phyloP scores from a whole-genome alignment of 1,284 basidiomycete species.

The Anthracocystis setariae region DNA sequence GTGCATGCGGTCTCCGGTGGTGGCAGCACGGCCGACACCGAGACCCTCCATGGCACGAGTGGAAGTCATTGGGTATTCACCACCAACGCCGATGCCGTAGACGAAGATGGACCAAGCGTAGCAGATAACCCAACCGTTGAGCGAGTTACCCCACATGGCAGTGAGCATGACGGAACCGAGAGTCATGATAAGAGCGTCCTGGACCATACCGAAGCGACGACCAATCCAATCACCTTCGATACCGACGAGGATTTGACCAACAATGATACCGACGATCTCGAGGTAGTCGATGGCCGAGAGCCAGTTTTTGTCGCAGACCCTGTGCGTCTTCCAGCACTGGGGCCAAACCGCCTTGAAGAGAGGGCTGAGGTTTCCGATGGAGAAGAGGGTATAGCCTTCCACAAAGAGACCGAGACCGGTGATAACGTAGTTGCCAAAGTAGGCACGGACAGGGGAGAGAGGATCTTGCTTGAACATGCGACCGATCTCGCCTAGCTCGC shows the following conservation, averaged over 20 bases:
- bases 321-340: slow-evolving; percentile 70
- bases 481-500: slow-evolving; percentile 70
- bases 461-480: slow-evolving; percentile 72
- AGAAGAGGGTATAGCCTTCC: slow-evolving; percentile 71
- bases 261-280: slow-evolving; percentile 72
- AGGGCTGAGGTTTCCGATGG: slow-evolving; percentile 70
- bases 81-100: slow-evolving; percentile 71
- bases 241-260: slow-evolving; percentile 72
- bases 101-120: slow-evolving; percentile 71
- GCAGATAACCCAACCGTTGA: slow-evolving; percentile 73
- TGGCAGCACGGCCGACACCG: slow-evolving; percentile 66
- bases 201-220: slow-evolving; percentile 70
- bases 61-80: slow-evolving; percentile 73
- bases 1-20: slow-evolving; percentile 72
- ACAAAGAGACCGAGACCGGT: slow-evolving; percentile 73
- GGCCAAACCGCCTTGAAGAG: slow-evolving; percentile 72
- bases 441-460: slow-evolving; percentile 69
- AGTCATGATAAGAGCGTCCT: slow-evolving; percentile 68
- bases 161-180: slow-evolving; percentile 72
- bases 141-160: slow-evolving; percentile 71
- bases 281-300: slow-evolving; percentile 70
- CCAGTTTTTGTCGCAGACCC: slow-evolving; percentile 70
- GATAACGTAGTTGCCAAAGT: slow-evolving; percentile 71
- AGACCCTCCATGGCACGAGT: slow-evolving; percentile 71
- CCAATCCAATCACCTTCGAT: slow-evolving; percentile 73